A percentile compares a stretch with the other conserved stretches of the same genome.
Evolutionary conservation across 352 stramenopile species (phyloP).

Genomic region (Pythium rhizo-oryzae): DNA sequence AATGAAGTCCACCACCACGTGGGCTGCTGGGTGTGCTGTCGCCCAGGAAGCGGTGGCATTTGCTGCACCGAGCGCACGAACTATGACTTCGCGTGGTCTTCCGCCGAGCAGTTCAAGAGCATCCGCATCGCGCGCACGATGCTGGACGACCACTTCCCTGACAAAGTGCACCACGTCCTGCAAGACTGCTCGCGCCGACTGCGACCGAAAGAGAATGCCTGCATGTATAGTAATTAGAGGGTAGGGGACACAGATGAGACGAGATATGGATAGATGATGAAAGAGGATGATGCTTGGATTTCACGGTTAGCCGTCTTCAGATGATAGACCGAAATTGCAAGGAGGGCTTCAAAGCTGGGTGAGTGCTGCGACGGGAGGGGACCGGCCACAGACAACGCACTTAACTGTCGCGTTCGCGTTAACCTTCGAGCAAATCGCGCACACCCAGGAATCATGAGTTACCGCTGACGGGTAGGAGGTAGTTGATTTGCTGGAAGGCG

Average conservation of each 20-base stretch:
- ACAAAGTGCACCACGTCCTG: conserved; percentile 88
- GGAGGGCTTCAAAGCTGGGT: conserved; percentile 14
- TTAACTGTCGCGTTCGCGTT: conserved; percentile 50
- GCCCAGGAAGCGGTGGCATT: conserved; percentile 67
- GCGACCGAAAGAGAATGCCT: conserved; percentile 41
- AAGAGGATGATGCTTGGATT: conserved; percentile 2
- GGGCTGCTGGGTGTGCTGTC: conserved; percentile 86
- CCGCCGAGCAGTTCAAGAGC: conserved; percentile 57
- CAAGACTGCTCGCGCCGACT: conserved; percentile 64
- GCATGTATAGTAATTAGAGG: conserved; percentile 31
- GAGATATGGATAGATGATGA: not conserved
- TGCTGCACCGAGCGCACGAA: conserved; percentile 85
- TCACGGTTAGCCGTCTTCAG: not conserved
- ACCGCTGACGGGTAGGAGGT: conserved; percentile 2
- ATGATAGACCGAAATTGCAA: no score
- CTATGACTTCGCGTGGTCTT: conserved; percentile 78
- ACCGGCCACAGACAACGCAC: conserved; percentile 74
- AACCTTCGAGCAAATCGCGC: conserved; percentile 70
- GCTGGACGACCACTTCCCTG: conserved; percentile 88
- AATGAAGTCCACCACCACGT: conserved; percentile 33
- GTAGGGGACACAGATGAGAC: not conserved
- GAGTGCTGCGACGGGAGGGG: conserved; percentile 36
- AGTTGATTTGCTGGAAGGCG: no score
- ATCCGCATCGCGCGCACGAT: conserved; percentile 86
- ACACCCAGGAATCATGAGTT: conserved; percentile 51